These are phyloP conservation scores for Microcera coccophila DNA, from an alignment of 2,329 filamentous ascomycete genomes.

Conservation along the genomic window DNA sequence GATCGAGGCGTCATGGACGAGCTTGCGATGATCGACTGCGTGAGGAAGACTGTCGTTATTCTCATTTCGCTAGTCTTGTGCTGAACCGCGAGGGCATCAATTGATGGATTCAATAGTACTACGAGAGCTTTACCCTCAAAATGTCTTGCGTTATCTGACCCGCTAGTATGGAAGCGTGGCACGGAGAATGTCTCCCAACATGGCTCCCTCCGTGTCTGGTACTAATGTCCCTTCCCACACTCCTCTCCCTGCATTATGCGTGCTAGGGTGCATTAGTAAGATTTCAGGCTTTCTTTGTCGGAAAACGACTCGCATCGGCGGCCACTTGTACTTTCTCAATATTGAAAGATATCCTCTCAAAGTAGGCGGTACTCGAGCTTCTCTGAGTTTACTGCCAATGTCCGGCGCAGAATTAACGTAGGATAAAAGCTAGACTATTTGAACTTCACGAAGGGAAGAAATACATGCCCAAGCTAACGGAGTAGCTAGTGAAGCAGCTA, in stretches of 20 bases:
- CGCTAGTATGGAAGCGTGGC: conserved; percentile 31
- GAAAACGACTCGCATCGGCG: conserved; percentile 47
- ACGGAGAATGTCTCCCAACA: conserved; percentile 28
- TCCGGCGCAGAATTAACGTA: conserved; percentile 45
- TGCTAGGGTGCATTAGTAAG: conserved; percentile 19
- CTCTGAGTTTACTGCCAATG: conserved; percentile 41
- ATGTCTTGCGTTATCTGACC: conserved; percentile 17
- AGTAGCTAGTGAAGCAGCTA: no score
- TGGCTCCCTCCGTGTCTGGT: conserved; percentile 28
- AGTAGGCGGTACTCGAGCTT: conserved; percentile 49
- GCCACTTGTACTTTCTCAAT: conserved; percentile 44
- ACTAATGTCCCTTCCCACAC: not conserved
- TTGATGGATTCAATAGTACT: not conserved
- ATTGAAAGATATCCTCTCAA: conserved; percentile 43
- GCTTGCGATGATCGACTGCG: no score
- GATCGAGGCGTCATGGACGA: no score
- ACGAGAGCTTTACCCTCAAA: not conserved
- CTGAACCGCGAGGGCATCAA: no score
- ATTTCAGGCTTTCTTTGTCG: conserved; percentile 40
- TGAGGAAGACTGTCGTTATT: no score
- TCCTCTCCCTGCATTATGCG: not conserved
- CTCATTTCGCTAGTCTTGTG: no score
- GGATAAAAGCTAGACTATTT: conserved; percentile 36
- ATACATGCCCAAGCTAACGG: conserved; percentile 40
- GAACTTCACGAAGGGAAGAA: conserved; percentile 41